Conservation (phyloP, 768 basidiomycete species). For the Xerocomus brunneocitrinus region DNA sequence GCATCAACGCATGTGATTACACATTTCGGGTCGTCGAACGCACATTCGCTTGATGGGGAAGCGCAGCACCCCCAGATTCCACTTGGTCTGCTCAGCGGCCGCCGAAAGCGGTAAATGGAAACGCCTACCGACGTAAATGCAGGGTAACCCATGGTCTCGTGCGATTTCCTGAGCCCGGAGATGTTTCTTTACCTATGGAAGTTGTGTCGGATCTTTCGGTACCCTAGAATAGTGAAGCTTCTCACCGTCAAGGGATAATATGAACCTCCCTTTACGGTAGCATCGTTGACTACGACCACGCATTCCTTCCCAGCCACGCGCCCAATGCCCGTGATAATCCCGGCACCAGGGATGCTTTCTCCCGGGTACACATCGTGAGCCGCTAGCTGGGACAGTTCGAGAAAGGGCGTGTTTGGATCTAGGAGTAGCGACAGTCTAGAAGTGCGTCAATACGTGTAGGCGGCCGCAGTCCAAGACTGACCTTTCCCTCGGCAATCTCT, state of each 20-base stretch:
- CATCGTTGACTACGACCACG: constrained; percentile 90
- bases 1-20: constrained; percentile 1
- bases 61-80: constrained; percentile 89
- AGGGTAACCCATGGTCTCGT: constrained; percentile 84
- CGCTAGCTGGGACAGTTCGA: constrained; percentile 83
- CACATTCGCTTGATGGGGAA: constrained; percentile 87
- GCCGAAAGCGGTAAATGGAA: not conserved
- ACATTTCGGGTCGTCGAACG: not conserved
- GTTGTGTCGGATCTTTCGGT: not conserved
- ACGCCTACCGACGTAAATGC: constrained; percentile 81
- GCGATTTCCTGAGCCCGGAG: constrained; percentile 92
- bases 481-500: constrained; percentile 83
- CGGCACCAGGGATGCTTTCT: constrained; percentile 78
- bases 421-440: constrained; percentile 66
- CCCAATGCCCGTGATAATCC: constrained; percentile 84
- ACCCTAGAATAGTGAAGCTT: not conserved
- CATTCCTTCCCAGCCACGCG: constrained; percentile 79
- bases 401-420: constrained; percentile 83
- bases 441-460: constrained; percentile 1
- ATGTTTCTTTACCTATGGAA: constrained; percentile 83
- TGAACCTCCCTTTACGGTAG: constrained; percentile 89
- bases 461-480: constrained; percentile 23
- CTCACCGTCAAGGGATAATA: constrained; percentile 83
- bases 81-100: constrained; percentile 42
- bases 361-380: constrained; percentile 82